These are phyloP conservation scores for Volvariella volvacea DNA, from an alignment of 1,284 basidiomycete species.

Conservation along the genomic window DNA sequence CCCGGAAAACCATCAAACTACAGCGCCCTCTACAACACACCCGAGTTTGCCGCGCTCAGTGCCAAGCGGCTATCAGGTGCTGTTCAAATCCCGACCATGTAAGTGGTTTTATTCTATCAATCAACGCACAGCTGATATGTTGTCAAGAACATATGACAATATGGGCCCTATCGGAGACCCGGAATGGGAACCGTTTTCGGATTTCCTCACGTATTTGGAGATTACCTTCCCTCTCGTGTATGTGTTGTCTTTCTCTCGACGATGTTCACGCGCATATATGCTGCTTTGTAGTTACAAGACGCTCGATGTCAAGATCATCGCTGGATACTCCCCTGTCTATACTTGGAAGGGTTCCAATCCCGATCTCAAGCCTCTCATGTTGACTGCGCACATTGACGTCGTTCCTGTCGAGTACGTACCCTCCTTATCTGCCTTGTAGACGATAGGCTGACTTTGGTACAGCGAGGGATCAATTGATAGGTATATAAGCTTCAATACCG, in stretches of 20 bases:
- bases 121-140: no score
- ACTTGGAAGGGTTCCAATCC: slow-evolving; percentile 60
- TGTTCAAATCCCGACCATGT: slow-evolving; percentile 21
- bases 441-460: no score
- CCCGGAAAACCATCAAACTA: slow-evolving; percentile 12
- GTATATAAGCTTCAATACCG: no score
- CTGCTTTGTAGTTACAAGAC: slow-evolving; percentile 34
- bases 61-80: slow-evolving; percentile 16
- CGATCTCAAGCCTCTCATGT: slow-evolving; percentile 58
- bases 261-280: no score
- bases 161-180: slow-evolving; percentile 44
- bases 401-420: no score
- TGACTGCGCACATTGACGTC: slow-evolving; percentile 45
- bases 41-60: slow-evolving; percentile 13
- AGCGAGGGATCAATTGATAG: no score
- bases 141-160: slow-evolving; percentile 34
- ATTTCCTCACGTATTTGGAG: slow-evolving; percentile 42
- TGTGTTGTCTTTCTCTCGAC: no score
- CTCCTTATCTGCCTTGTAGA: no score
- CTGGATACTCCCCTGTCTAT: slow-evolving; percentile 63
- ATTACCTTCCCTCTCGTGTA: slow-evolving; percentile 42
- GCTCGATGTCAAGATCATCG: slow-evolving; percentile 54
- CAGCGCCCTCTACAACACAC: slow-evolving; percentile 13
- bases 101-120: not conserved
- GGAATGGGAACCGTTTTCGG: slow-evolving; percentile 42